Base-by-base conservation (phyloP, 768 basidiomycete species). In the Tremella fuciformis region DNA sequence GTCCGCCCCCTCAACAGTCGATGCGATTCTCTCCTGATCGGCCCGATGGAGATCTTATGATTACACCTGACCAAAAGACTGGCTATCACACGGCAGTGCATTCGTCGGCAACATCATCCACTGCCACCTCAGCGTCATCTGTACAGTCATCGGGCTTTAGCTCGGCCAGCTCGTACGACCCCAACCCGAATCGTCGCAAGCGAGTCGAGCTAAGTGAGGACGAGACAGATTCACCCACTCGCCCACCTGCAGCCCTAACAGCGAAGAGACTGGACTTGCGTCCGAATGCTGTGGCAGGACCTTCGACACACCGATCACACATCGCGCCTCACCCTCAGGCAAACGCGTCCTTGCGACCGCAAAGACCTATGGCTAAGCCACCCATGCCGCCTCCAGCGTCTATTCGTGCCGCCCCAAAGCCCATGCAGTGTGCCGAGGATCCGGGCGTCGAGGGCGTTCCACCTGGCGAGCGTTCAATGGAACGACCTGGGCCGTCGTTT, bases 401-500 rank as follows among this genome's bases (percentile, higher is more conserved):
- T 13, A 66, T 64, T 22, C 50, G 68, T 29, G 67, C 71, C 18
- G 65, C 63, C 19, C 65, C 71, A 39, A 73, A 73, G 44, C 69
- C 69, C 24, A 63, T 66, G 48, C 67, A 67, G 57, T 65, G 66
- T 18, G 71, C 71, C 6, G 69, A 68, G 24, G 71, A 73, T 53
- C 71, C 71, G 13, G 71, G 71, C 24, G 69, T 70, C 7, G 72
- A 76, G 53, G 73, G 73, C 53, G 50, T 96, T 0, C 93, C 93
- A 0, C 83, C 86, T 2, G 90, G 91, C 24, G 90, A 91, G 1
- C 90, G 92, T 71, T 85, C 87, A 13, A 79, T 79, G 38, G 81
- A 81, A 54, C 90, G 92, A 73, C 96, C 96, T 0, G 84, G 88
- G 49, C 84, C 85, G 39, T 92, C 92, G 1, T 98, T 98, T 70